Conservation (phyloP, 306 rosid species). For the Vigna hirtella region DNA sequence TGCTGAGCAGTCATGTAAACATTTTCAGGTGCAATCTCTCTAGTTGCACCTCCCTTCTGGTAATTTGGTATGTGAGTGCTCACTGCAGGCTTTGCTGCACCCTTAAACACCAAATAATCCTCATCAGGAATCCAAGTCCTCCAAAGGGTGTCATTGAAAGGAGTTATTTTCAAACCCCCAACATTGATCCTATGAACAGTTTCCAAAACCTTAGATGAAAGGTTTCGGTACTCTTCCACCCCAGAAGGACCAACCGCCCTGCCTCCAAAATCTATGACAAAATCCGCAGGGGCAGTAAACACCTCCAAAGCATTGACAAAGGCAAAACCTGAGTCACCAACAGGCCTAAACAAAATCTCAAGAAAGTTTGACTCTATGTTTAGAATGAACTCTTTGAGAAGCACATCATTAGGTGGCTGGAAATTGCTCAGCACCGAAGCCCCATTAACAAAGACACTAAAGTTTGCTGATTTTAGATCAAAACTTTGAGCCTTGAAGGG, state of each 20-base stretch:
- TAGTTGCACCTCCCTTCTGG: constrained; percentile 66
- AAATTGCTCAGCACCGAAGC: constrained; percentile 45
- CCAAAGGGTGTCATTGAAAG: constrained; percentile 94
- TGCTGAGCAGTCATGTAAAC: constrained; percentile 92
- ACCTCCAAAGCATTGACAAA: constrained; percentile 86
- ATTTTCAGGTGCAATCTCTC: constrained; percentile 82
- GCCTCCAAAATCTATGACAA: constrained; percentile 73
- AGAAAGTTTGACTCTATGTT: constrained; percentile 57
- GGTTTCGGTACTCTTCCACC: constrained; percentile 56
- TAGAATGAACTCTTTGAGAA: constrained; percentile 68
- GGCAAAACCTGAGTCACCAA: constrained; percentile 60
- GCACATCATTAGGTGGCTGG: constrained; percentile 44
- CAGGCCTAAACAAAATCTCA: constrained; percentile 69
- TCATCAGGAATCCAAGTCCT: constrained; percentile 96
- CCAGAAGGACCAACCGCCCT: constrained; percentile 64
- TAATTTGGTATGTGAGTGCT: constrained; percentile 72
- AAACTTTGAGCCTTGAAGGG: constrained; percentile 70
- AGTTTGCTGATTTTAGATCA: constrained; percentile 67
- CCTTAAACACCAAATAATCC: constrained; percentile 67
- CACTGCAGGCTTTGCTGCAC: constrained; percentile 67
- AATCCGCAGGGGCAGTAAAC: constrained; percentile 78
- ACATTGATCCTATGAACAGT: constrained; percentile 87
- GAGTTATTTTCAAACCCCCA: constrained; percentile 84
- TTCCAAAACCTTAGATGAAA: constrained; percentile 79
- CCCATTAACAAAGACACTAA: constrained; percentile 62